Percentiles rank a stretch among this genome's conserved stretches.
These are phyloP conservation scores for Colletotrichum incanum DNA, from an alignment of 2,329 filamentous ascomycete species.

Conservation along the genomic window DNA sequence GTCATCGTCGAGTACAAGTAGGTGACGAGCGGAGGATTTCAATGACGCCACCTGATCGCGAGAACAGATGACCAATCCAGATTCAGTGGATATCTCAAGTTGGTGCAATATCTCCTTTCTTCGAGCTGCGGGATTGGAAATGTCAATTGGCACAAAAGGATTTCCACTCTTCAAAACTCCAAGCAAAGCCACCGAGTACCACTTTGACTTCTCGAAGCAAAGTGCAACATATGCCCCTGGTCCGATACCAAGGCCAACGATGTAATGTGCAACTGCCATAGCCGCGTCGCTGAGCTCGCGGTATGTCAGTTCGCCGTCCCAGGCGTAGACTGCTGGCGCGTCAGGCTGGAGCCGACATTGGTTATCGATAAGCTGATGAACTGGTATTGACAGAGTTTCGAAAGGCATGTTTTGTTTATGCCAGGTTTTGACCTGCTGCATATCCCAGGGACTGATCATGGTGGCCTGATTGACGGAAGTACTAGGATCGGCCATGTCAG, in stretches of 20 bases:
- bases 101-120: conserved; percentile 26
- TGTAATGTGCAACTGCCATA: conserved; percentile 1
- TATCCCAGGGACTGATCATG: neutral
- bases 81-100: neutral
- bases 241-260: conserved; percentile 43
- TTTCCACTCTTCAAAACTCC: conserved; percentile 53
- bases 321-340: conserved; percentile 44
- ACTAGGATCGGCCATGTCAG: neutral
- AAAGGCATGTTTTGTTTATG: neutral
- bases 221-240: conserved; percentile 46
- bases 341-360: conserved; percentile 32
- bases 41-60: neutral
- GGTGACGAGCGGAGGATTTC: too few relatives aligned
- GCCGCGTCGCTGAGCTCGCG: conserved; percentile 27
- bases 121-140: conserved; percentile 9
- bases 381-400: neutral
- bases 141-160: conserved; percentile 51
- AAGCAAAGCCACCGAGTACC: conserved; percentile 49
- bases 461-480: neutral
- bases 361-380: conserved; percentile 46
- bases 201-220: conserved; percentile 50
- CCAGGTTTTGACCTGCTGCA: conserved; percentile 5
- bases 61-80: conserved; percentile 18
- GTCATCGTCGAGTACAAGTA: too few relatives aligned
- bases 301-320: conserved; percentile 42